Evolutionary conservation across 2,329 filamentous ascomycete species (phyloP), one percentile per base, ranked within the genome.

Genomic region (Shiraia bambusicola): DNA sequence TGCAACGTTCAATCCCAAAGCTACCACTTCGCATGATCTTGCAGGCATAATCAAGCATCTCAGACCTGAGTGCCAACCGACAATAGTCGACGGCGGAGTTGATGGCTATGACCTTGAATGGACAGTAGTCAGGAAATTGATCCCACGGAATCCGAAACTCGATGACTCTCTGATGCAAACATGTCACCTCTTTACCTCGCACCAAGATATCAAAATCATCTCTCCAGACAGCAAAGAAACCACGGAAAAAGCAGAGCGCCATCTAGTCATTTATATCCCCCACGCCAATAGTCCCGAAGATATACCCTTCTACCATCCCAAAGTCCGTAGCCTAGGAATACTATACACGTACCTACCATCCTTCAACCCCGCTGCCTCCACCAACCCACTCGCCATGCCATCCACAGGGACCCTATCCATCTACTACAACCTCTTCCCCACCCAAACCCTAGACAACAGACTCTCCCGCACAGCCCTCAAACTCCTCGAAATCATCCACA

Each of bases 301-400:
- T 2, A 77, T 93, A 47, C 92, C 92, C 1, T 95, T 87, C 69
- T 97, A 96, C 68, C 91, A 96, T 62, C 92, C 92, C 15, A 76
- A 79, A 37, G 84, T 95, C 15, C 78, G 76, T 37, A 82, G 81
- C 10, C 76, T 95, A 16, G 88, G 84, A 4, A 91, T 93, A 53
- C 71, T 90, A 6, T 88, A 94, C 66, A 79, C 80, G 26, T 87
- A 80, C 77, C 26, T 58, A 2, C 49, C 49, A 2, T 17, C 19
- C 0, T 28, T 34, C n/a, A 14, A 33, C 24, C 3, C 5, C 2
- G 31, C 34, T 22, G 17, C 32, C 6, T 26, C 46, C 14, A 9
- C 26, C 2, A 5, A 4, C 8, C 8, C 19, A 22, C 4, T 22
- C 31, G 29, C 28, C 14, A 63, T 76, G 37, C 26, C 65, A 26